phyloP scores from a whole-genome alignment of 306 rosid genomes.

The Medicago truncatula region DNA sequence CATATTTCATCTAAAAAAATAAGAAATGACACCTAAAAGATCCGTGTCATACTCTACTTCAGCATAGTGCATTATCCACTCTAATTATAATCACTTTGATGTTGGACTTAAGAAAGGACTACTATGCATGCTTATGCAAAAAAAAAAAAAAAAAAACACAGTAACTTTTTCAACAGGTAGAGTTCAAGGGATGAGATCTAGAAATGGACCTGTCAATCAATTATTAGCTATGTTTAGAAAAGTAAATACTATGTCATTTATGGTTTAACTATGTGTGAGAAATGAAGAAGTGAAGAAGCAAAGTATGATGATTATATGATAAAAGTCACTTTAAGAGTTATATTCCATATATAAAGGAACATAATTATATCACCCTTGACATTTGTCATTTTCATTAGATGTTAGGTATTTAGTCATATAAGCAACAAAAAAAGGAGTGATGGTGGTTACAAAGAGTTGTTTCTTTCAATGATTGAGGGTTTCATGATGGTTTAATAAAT shows the following conservation, averaged over 20 bases:
- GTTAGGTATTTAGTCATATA: slow-evolving; percentile 40
- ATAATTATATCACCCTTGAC: slow-evolving; percentile 40
- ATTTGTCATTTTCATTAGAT: slow-evolving; percentile 35
- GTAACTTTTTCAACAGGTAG: slow-evolving; percentile 35
- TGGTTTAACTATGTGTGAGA: slow-evolving; percentile 15
- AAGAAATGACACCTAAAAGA: slow-evolving; percentile 47
- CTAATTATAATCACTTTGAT: slow-evolving; percentile 40
- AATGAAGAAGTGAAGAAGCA: slow-evolving; percentile 15
- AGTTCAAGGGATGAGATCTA: slow-evolving; percentile 18
- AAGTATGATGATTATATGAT: slow-evolving; percentile 13
- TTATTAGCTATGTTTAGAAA: slow-evolving; percentile 29
- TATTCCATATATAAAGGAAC: slow-evolving; percentile 27
- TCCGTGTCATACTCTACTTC: slow-evolving; percentile 51
- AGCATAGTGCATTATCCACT: slow-evolving; percentile 54
- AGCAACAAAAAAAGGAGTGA: slow-evolving; percentile 35
- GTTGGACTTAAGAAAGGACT: slow-evolving; percentile 35
- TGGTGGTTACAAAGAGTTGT: slow-evolving; percentile 15
- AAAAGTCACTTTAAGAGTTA: slow-evolving; percentile 8
- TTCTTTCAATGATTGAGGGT: slow-evolving; percentile 28
- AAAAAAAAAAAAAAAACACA: slow-evolving; percentile 4
- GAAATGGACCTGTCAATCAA: slow-evolving; percentile 28
- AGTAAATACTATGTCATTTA: neutral
- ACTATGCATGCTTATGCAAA: neutral
- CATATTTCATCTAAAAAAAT: slow-evolving; percentile 43
- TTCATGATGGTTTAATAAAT: slow-evolving; percentile 41